Evolutionary conservation across 2,329 filamentous ascomycete species (phyloP), one percentile per base, ranked within the genome.

Genomic region (Fusarium subglutinans): DNA sequence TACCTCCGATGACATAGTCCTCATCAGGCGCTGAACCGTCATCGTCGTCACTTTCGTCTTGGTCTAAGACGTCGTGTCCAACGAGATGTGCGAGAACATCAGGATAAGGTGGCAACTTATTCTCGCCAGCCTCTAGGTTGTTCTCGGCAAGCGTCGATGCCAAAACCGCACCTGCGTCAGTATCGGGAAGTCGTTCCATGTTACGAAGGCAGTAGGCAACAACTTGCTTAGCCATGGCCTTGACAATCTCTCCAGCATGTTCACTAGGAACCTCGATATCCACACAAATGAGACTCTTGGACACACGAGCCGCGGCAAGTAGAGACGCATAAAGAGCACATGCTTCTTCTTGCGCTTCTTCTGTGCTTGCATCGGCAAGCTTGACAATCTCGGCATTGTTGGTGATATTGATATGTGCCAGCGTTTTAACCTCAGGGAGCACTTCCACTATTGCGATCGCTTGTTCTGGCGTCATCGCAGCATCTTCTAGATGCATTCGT

Each of bases 1-100:
- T 98, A 22, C 96, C 96, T 26, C 96, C 95, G 78, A 98, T 96
- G 50, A 98, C 95, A 82, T 98, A 98, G 81, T 98, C 94, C 66
- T 97, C 93, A 74, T 98, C 94, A 0, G 95, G 93, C 12, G 94
- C 92, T 17, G 91, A 87, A 6, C 92, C 90, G 48, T 90, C 87
- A 28, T 92, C 89, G 51, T 92, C 90, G 28, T 89, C 87, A 73
- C 76, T 82, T 76, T 79, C 88, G 81, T 80, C 90, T 81, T 80
- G 86, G 41, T 81, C 77, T 58, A 84, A 79, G 33, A 86, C 84
- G 63, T 90, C 88, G 75, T 94, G 90, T 9, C 95, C 95, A 38
- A 98, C 93, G 47, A 98, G 90, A 80, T 97, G 94, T 70, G 94
- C 91, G 33, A 98, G 87, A 8, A 97, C 93, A 73, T 97, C 94